Evolutionary conservation across 2,329 filamentous ascomycete genomes (phyloP), one percentile per base, ranked within the genome.

Genomic region (Xylariomycetidae sp.): DNA sequence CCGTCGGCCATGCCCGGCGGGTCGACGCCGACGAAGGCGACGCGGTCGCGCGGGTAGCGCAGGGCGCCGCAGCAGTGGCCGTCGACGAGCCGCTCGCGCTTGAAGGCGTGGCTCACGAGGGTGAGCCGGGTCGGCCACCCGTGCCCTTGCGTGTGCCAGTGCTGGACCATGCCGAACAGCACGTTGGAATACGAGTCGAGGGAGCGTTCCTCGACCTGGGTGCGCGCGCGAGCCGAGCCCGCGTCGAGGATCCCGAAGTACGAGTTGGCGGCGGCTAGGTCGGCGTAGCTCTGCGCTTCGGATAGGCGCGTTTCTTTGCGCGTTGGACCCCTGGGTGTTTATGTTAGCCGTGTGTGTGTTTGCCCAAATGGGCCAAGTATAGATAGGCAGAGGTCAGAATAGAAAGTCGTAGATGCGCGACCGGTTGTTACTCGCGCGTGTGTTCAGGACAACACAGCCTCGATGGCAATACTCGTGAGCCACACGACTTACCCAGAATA

Each of bases 141-240:
- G 8, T 20, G 20, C 23, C 52, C 40, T 40, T 62, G 60, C 38
- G 72, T 75, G 3, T 68, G 64, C 42, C 82, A 66, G 49, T 75
- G 77, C 22, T 61, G 53, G 12, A 67, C 47, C 3, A 94, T 64
- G 10, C 82, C 82, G 54, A 89, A 88, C 12, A 94, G 61, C 5
- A 95, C 62, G 53, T 95, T 95, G 53, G 88, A 81, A 52, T 86
- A 90, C 2, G 83, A 90, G 58, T 95, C 89, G 1, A 90, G 77
- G 0, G 89, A 86, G 34, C 74, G 69, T 7, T 79, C 72, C 52
- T 95, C 88, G 2, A 76, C 51, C 0, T 75, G 52, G 13, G 86
- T 63, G 16, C 65, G 64, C 14, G 37, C 12, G 2, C 15, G n/a
- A 1, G 34, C 25, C 2, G 40, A 27, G 20, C 8, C 20, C 12